Percentiles rank a stretch among this genome's conserved stretches.
Evolutionary conservation across 2,329 filamentous ascomycete genomes (phyloP).

Genomic region (Ophiostoma himal-ulmi): DNA sequence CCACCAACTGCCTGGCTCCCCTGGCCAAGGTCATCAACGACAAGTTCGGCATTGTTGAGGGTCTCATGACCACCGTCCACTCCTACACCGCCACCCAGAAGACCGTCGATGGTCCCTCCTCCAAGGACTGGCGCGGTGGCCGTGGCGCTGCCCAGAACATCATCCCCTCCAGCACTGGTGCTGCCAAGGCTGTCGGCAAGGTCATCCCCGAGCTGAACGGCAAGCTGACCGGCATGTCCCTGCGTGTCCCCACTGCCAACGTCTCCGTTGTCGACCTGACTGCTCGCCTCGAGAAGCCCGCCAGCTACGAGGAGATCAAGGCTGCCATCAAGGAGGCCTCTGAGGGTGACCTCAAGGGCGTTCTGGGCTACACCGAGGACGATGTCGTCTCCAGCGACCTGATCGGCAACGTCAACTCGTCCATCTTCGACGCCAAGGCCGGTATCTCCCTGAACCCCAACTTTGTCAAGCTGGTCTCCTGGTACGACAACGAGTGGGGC

Average conservation of each 20-base stretch:
- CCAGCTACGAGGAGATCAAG: constrained; percentile 90
- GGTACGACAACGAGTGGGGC: constrained; percentile 99
- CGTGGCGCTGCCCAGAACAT: constrained; percentile 99
- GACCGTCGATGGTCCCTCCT: constrained; percentile 95
- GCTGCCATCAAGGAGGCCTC: constrained; percentile 78
- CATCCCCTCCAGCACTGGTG: constrained; percentile 98
- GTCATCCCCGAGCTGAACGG: constrained; percentile 96
- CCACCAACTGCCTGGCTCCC: constrained; percentile 99
- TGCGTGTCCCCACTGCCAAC: constrained; percentile 98
- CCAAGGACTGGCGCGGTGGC: constrained; percentile 99
- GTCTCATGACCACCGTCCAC: constrained; percentile 99
- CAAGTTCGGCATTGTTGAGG: constrained; percentile 95
- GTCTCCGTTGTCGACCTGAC: constrained; percentile 99
- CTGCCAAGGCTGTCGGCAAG: constrained; percentile 99
- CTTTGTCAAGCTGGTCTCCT: constrained; percentile 97
- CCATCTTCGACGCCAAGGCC: constrained; percentile 99
- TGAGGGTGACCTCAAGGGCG: constrained; percentile 78
- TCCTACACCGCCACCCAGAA: constrained; percentile 99
- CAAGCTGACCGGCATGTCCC: constrained; percentile 99
- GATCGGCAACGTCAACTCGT: constrained; percentile 87
- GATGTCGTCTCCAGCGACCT: constrained; percentile 91
- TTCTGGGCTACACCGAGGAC: constrained; percentile 94
- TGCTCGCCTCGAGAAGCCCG: constrained; percentile 84
- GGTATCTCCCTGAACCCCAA: constrained; percentile 97
- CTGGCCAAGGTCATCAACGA: constrained; percentile 99